Evolutionary conservation across 331 rosid species (phyloP).

Genomic region (Prunus yedoensis): DNA sequence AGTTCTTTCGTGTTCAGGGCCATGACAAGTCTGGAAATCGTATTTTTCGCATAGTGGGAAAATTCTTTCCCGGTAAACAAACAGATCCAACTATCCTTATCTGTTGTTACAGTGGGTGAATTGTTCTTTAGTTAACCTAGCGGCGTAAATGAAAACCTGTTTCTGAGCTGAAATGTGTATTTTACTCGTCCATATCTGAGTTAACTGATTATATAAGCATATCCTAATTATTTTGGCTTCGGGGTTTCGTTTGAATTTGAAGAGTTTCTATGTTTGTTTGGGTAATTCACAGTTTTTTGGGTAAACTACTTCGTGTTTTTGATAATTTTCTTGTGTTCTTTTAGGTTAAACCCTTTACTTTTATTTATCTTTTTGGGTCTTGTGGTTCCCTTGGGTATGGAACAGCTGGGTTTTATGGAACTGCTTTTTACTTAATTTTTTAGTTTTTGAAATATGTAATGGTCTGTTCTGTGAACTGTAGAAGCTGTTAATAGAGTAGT

Average conservation of each 20-base stretch:
- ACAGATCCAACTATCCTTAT: background rate
- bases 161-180: background rate
- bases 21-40: conserved; percentile 57
- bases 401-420: too few species aligned
- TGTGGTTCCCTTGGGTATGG: too few species aligned
- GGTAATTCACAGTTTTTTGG: background rate
- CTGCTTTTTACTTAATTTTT: too few species aligned
- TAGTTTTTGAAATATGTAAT: too few species aligned
- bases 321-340: background rate
- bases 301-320: background rate
- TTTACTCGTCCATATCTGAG: background rate
- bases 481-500: too few species aligned
- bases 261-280: background rate
- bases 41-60: conserved; percentile 76
- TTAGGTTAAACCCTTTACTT: background rate
- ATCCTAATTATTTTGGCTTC: background rate
- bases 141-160: background rate
- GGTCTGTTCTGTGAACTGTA: too few species aligned
- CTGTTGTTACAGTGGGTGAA: background rate
- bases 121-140: background rate
- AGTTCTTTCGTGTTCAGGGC: conserved; percentile 69
- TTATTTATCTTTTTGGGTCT: too few species aligned
- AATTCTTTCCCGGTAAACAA: conserved; percentile 75
- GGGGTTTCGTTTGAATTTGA: background rate
- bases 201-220: background rate